Base-by-base conservation (phyloP, 805 yeast species). In the Metschnikowia hibisci region DNA sequence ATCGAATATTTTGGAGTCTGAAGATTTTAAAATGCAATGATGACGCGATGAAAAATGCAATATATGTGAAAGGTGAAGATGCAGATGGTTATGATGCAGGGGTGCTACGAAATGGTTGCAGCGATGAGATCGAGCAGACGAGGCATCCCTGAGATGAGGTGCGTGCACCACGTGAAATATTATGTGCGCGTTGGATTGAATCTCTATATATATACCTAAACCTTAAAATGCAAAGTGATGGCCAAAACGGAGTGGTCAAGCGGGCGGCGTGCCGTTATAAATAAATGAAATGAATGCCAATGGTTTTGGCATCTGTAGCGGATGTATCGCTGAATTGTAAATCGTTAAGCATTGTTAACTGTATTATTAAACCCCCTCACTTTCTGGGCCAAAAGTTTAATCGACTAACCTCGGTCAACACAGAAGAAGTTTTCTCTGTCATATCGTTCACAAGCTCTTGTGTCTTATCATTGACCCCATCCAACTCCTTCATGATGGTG, bases 401-500 rank as follows among this genome's bases (percentile, higher is more conserved):
- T 39, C 51, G 52, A 23, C 50, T 42, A 13, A 58, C 63, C 33
- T 55, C 52, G 28, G 40, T 39, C 25, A 52, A 42, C 8, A 52
- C 53, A 11, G 51, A 44, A 12, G 46, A 23, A 4, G 56, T 51
- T 41, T 46, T 52, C 20, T 46, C 53, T 8, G 46, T 43, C 25
- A 52, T 52, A 27, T 52, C 55, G 34, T 43, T 30, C 26, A 52
- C 44, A 27, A 52, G 45, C 10, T 43, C 56, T 8, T 51, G 54
- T 2, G 56, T 52, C 35, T 32, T 43, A 34, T 51, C 58, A 34
- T 56, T 52, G 18, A 63, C 63, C 32, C 54, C 61, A 39, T 58
- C 51, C 31, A 60, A 43, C 43, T 62, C 67, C 45, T 61, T 55
- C 48, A 61, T 43, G 22, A 64, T 48, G 8, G 60, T 43, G 32